Conservation (phyloP, 306 rosid species). For the Cicer bijugum region DNA sequence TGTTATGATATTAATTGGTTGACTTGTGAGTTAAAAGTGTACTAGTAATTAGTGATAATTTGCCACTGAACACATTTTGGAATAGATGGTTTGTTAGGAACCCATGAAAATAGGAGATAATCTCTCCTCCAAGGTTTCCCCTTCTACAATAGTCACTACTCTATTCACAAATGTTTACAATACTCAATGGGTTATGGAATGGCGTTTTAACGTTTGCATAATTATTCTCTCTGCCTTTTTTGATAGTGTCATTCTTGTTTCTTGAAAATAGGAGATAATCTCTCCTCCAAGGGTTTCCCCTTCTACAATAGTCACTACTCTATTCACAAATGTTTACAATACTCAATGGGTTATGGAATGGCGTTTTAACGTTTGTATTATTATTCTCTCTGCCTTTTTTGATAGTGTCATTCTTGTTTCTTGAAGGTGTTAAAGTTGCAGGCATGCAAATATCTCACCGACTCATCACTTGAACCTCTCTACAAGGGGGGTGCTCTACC, state of each 20-base stretch:
- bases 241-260: slow-evolving; percentile 27
- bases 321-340: no score
- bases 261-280: neutral
- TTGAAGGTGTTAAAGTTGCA: slow-evolving; percentile 90
- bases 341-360: neutral
- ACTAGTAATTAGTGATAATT: slow-evolving; percentile 3
- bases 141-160: no score
- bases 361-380: neutral
- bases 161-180: no score
- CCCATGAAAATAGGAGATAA: no score
- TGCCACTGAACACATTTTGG: slow-evolving; percentile 9
- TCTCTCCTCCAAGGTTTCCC: no score
- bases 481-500: slow-evolving; percentile 93
- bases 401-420: slow-evolving; percentile 20
- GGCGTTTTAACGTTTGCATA: neutral
- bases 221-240: neutral
- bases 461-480: slow-evolving; percentile 92
- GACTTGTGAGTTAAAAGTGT: neutral
- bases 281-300: no score
- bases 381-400: slow-evolving; percentile 16
- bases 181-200: neutral
- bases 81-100: no score
- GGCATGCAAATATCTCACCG: slow-evolving; percentile 89
- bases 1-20: slow-evolving; percentile 27
- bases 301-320: no score